Evolutionary conservation across 73 alveolate genomes (phyloP).

Genomic region (Blepharisma stoltei): DNA sequence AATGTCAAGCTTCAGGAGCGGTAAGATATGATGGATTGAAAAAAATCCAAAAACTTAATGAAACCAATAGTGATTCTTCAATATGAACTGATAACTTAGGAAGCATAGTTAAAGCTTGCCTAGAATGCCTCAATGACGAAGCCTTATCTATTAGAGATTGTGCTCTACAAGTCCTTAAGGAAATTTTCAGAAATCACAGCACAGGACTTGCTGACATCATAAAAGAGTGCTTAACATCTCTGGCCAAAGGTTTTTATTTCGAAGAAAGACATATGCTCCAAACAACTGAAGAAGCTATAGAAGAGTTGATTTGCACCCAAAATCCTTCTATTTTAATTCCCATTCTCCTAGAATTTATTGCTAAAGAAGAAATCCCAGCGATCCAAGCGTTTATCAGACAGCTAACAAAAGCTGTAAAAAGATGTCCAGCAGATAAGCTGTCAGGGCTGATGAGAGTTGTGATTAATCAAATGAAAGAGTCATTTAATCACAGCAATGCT

Average conservation of each 20-base stretch:
- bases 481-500: conserved; percentile 43
- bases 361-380: background rate
- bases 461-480: background rate
- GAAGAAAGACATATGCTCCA: conserved; percentile 2
- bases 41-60: background rate
- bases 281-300: background rate
- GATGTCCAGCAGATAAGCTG: background rate
- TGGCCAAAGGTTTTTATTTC: background rate
- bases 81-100: background rate
- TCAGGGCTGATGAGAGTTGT: background rate
- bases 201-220: background rate
- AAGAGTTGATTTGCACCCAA: background rate
- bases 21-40: background rate
- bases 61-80: background rate
- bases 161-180: background rate
- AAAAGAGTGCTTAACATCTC: background rate
- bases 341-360: background rate
- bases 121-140: background rate
- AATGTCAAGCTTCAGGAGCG: background rate
- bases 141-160: background rate
- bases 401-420: background rate
- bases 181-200: background rate
- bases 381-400: conserved; percentile 7
- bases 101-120: background rate
- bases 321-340: background rate